These are phyloP conservation scores for Neonectria faginata DNA, from an alignment of 2,329 filamentous ascomycete genomes.

Conservation along the genomic window DNA sequence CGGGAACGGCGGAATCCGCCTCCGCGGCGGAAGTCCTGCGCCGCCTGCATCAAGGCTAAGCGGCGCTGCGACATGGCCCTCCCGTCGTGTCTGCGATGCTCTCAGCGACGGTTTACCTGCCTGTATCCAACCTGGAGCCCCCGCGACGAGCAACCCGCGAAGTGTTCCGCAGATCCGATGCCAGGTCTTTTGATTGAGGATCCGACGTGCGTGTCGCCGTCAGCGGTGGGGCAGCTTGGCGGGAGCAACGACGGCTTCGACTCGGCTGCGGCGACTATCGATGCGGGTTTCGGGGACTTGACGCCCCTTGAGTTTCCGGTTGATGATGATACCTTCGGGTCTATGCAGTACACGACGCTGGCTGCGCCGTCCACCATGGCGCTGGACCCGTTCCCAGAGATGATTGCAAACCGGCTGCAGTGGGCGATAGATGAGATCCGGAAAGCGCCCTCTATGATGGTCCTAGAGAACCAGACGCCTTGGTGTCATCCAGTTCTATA, in stretches of 20 bases:
- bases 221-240: constrained; percentile 10
- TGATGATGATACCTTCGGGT: constrained; percentile 34
- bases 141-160: constrained; percentile 7
- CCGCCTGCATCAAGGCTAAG: constrained; percentile 67
- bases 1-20: constrained; percentile 58
- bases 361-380: constrained; percentile 39
- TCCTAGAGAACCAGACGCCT: constrained; percentile 61
- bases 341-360: constrained; percentile 40
- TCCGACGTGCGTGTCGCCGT: constrained; percentile 18
- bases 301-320: constrained; percentile 29
- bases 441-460: constrained; percentile 61
- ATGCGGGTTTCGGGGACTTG: constrained; percentile 28
- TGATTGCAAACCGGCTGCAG: constrained; percentile 50
- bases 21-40: constrained; percentile 66
- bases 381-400: constrained; percentile 39
- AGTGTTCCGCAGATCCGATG: constrained; percentile 25
- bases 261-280: constrained; percentile 32
- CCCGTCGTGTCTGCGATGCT: constrained; percentile 65
- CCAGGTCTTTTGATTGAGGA: constrained; percentile 25
- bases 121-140: constrained; percentile 53
- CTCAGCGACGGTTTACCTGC: constrained; percentile 60
- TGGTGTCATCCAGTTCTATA: constrained; percentile 67
- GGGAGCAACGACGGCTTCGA: constrained; percentile 32
- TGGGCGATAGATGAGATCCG: constrained; percentile 65
- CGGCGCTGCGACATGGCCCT: constrained; percentile 65